Base-by-base conservation (phyloP, 305 asterid genomes). In the Lippia alba region DNA sequence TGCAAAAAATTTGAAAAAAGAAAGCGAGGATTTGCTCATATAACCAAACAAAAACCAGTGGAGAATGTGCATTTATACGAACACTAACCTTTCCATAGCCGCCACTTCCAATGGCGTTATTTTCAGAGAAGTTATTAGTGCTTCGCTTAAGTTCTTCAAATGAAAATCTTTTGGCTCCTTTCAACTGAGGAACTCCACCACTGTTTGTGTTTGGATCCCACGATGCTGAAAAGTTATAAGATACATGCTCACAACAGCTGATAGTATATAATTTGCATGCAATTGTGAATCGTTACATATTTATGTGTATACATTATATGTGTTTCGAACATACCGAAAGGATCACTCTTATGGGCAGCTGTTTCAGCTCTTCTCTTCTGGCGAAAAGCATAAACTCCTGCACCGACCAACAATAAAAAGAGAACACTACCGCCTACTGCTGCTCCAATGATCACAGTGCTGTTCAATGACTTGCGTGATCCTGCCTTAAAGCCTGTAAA, bases 21-120 rank as follows among this genome's bases (percentile, higher is more conserved):
- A 10, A 46, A 46, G 15, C n/a, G 4, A 46, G 4, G 53, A 1
- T 46, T 45, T 14, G 20, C 57, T 34, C 40, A 34, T 34, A 34
- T 34, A n/a, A 34, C 40, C 40, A 34, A 34, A 34, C 6, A 34
- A 34, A 6, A 34, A 34, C 40, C n/a, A n/a, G n/a, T 34, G 6
- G 40, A 34, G 6, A 6, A 34, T 34, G 40, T 34, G 6, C n/a
- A 34, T 2, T 36, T 36, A 36, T 36, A 36, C 5, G 41, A 36
- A 36, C 41, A 60, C 71, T 61, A 51, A 92, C 98, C 93, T 86
- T 92, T 56, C 98, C 98, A 61, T 90, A 92, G 60, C 98, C 98
- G 50, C 98, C 98, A 68, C 80, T 71, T 64, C 98, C 97, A 30
- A 90, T 66, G 56, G 74, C 83, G 80, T 92, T 92, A 36, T 39